Evolutionary conservation across 2,329 filamentous ascomycete genomes (phyloP), one percentile per base, ranked within the genome.

Genomic region (Fonsecaea nubica): DNA sequence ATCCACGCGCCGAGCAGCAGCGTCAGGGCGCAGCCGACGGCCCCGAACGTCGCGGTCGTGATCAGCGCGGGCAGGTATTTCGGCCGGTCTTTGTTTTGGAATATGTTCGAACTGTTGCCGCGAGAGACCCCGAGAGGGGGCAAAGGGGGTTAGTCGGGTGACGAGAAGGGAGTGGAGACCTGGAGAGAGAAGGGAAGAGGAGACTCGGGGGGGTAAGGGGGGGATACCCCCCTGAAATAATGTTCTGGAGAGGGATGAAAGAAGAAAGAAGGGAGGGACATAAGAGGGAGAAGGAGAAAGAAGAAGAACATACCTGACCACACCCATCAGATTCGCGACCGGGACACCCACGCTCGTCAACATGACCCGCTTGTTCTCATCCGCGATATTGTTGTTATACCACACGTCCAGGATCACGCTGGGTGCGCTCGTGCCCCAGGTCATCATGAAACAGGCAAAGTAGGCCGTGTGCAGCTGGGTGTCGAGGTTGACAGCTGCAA

Each of bases 401-500:
- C 88, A 90, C 64, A 87, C 82, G 71, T 87, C 80, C 15, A 89
- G 81, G 12, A 93, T 81, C 8, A 93, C 90, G 0, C 87, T 90
- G 0, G 91, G 90, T 0, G 90, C 90, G 0, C 87, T 89, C 0
- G 90, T 92, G 15, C 91, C 91, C 88, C 90, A 92, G 10, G 88
- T 90, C 89, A 93, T 92, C 89, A 93, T 90, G 76, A 93, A 93
- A 62, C 85, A 88, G 4, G 90, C 89, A 70, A 88, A 92, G 74
- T 93, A 93, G 0, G 90, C 90, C 1, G 92, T 82, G 3, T 84
- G 82, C n/a, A 90, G 76, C 45, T 90, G 80, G 3, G 80, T 73
- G 42, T 86, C 76, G 15, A 92, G 87, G 33, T 86, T 79, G 65
- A 94, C 89, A 21, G 88, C 83, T 0, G 90, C 89, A 72, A 90